Evolutionary conservation across 2,329 filamentous ascomycete genomes (phyloP).

Genomic region (Fonsecaea multimorphosa): DNA sequence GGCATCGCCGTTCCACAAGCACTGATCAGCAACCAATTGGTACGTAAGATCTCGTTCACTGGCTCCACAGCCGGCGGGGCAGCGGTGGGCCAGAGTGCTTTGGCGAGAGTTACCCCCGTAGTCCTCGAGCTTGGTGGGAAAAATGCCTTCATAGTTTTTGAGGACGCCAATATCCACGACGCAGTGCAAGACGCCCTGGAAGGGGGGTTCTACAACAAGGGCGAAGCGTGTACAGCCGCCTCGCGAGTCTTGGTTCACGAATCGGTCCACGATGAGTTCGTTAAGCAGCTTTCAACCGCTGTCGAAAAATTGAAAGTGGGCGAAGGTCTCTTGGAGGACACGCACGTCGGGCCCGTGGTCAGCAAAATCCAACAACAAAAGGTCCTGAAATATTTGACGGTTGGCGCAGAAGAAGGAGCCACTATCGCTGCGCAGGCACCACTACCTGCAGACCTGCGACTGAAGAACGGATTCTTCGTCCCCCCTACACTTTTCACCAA

Average conservation of each 20-base stretch:
- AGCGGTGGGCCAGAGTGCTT: slow-evolving; percentile 73
- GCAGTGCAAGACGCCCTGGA: slow-evolving; percentile 59
- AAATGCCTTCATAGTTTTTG: slow-evolving; percentile 75
- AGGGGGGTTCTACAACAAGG: slow-evolving; percentile 32
- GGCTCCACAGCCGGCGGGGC: slow-evolving; percentile 73
- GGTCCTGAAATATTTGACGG: slow-evolving; percentile 48
- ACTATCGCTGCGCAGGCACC: slow-evolving; percentile 48
- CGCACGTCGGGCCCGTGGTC: slow-evolving; percentile 35
- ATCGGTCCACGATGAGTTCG: slow-evolving; percentile 29
- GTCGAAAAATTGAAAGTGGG: slow-evolving; percentile 28
- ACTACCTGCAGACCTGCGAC: slow-evolving; percentile 39
- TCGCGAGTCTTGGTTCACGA: slow-evolving; percentile 27
- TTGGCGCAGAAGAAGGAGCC: slow-evolving; percentile 57
- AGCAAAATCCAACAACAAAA: slow-evolving; percentile 29
- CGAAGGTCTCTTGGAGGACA: slow-evolving; percentile 22
- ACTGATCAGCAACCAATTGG: slow-evolving; percentile 59
- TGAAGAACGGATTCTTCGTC: slow-evolving; percentile 59
- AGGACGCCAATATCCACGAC: slow-evolving; percentile 75
- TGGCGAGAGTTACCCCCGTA: slow-evolving; percentile 76
- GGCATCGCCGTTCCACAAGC: slow-evolving; percentile 65
- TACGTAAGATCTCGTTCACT: slow-evolving; percentile 80
- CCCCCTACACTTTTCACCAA: slow-evolving; percentile 64
- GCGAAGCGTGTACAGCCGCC: slow-evolving; percentile 30
- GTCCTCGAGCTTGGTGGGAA: slow-evolving; percentile 85
- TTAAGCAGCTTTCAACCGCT: slow-evolving; percentile 22